Percentiles rank a stretch among this genome's conserved stretches.
phyloP scores from a whole-genome alignment of 352 stramenopile genomes.

The Phytophthora crassamura region DNA sequence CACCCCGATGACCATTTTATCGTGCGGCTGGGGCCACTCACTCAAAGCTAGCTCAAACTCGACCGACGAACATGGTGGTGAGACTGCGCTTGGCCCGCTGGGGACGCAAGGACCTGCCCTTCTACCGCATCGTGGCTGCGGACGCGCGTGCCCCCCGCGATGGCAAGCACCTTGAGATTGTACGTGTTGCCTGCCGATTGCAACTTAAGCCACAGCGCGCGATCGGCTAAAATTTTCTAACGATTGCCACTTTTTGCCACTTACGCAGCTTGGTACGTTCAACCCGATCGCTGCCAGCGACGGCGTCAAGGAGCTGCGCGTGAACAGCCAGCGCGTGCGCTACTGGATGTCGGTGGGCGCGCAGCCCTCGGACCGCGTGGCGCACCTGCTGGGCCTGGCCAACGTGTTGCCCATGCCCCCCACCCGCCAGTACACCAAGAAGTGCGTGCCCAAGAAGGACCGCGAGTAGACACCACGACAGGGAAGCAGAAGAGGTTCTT shows the following conservation, averaged over 20 bases:
- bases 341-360: constrained; percentile 91
- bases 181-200: constrained; percentile 34
- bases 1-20: constrained; percentile 20
- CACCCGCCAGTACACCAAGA: constrained; percentile 87
- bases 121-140: constrained; percentile 90
- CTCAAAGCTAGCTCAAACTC: constrained; percentile 22
- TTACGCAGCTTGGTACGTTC: constrained; percentile 79
- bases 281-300: constrained; percentile 86
- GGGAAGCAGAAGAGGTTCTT: background rate
- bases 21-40: constrained; percentile 24
- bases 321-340: constrained; percentile 86
- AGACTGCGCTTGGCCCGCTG: constrained; percentile 86
- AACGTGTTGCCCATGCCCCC: constrained; percentile 88
- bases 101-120: constrained; percentile 88
- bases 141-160: constrained; percentile 84
- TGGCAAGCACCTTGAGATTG: constrained; percentile 88
- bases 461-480: constrained; percentile 37
- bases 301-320: constrained; percentile 87
- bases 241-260: constrained; percentile 12
- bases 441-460: constrained; percentile 86
- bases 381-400: constrained; percentile 78
- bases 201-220: background rate
- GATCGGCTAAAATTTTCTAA: constrained; percentile 10
- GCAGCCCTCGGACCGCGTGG: constrained; percentile 86
- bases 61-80: constrained; percentile 72